phyloP scores from a whole-genome alignment of 805 yeast species.

The Metschnikowia lochheadii region DNA sequence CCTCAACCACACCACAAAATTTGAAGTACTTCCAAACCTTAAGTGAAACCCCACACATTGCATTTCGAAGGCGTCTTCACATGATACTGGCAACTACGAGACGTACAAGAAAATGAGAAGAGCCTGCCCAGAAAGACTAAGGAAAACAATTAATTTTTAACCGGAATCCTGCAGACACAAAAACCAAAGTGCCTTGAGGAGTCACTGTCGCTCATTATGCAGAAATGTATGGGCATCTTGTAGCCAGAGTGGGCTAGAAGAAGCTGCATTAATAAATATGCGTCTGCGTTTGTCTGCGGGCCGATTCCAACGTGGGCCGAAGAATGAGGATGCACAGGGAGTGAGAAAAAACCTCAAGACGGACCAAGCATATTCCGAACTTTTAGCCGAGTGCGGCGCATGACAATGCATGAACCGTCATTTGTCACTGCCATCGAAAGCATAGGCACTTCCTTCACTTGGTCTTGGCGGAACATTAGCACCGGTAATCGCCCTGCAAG shows the following conservation, averaged over 20 bases:
- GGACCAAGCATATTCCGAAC: not conserved
- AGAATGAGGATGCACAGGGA: not conserved
- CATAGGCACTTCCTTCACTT: not conserved
- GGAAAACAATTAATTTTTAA: not conserved
- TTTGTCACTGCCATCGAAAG: not conserved
- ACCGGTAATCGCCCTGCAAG: not conserved
- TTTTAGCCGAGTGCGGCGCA: conserved; percentile 2
- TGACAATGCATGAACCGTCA: not conserved
- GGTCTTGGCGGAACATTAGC: not conserved
- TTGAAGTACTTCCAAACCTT: no score
- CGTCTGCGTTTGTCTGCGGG: conserved; percentile 1
- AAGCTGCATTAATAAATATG: conserved; percentile 1
- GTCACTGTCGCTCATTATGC: not conserved
- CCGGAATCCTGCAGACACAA: not conserved
- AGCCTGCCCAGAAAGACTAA: not conserved
- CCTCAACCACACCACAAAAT: no score
- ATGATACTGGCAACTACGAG: no score
- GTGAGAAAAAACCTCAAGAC: not conserved
- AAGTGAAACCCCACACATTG: no score
- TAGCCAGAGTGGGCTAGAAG: not conserved
- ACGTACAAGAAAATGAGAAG: no score
- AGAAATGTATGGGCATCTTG: not conserved
- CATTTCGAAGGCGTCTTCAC: no score
- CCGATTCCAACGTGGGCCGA: conserved; percentile 2
- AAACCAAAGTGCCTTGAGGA: not conserved